Conservation (phyloP, 768 basidiomycete species). For the Pleurotus platypus region DNA sequence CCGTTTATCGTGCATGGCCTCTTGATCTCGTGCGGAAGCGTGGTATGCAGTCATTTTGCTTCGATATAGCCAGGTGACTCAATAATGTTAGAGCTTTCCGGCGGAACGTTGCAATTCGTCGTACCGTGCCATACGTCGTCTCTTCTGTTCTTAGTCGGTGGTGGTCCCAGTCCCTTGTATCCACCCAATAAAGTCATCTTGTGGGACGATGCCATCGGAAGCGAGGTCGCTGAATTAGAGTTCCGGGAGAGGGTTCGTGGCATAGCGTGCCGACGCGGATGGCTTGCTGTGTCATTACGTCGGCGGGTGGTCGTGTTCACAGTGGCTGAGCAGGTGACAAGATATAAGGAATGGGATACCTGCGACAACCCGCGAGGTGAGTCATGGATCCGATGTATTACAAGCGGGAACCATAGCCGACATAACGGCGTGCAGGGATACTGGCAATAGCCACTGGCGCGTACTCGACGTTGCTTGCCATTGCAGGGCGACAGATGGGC, state of each 20-base stretch:
- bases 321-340: slow-evolving; percentile 55
- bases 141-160: slow-evolving; percentile 82
- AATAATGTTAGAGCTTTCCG: slow-evolving; percentile 56
- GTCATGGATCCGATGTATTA: slow-evolving; percentile 16
- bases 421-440: slow-evolving; percentile 43
- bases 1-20: slow-evolving; percentile 75
- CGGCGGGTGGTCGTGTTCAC: slow-evolving; percentile 78
- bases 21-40: slow-evolving; percentile 77
- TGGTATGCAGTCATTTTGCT: slow-evolving; percentile 42
- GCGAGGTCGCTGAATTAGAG: slow-evolving; percentile 84
- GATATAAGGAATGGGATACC: slow-evolving; percentile 82
- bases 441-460: slow-evolving; percentile 77
- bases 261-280: slow-evolving; percentile 74
- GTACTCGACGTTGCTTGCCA: slow-evolving; percentile 77
- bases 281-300: slow-evolving; percentile 80
- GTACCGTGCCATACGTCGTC: slow-evolving; percentile 81
- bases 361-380: slow-evolving; percentile 81
- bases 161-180: slow-evolving; percentile 84
- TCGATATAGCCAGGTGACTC: slow-evolving; percentile 13
- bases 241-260: slow-evolving; percentile 84
- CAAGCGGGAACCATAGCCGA: too few relatives aligned
- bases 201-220: slow-evolving; percentile 79
- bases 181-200: slow-evolving; percentile 90
- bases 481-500: slow-evolving; percentile 82
- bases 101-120: slow-evolving; percentile 74